Evolutionary conservation across 371 early-diverging fungal genomes (phyloP), one percentile per base, ranked within the genome.

Genomic region (Phascolomyces articulosus): DNA sequence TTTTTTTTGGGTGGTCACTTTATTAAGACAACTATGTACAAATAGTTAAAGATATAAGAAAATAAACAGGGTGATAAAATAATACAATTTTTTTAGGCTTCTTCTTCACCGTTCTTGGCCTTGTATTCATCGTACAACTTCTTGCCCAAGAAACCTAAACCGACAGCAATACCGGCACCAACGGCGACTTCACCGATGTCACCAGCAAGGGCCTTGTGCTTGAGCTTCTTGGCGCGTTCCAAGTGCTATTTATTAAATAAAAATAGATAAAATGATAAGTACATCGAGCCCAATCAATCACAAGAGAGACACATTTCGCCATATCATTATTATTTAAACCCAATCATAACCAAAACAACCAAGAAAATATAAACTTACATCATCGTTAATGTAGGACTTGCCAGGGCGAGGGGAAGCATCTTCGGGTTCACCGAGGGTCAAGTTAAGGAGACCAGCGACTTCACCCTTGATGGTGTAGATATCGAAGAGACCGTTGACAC

Each of bases 111-210:
- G 48, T 82, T 74, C 56, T 80, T 41, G 9, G 23, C 41, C 53
- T 55, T 54, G 27, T 78, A 70, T 27, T 86, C 76, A 28, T 72
- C 75, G 24, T 74, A 74, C 38, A 79, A 57, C 72, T 84, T 82
- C 74, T 81, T 74, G 55, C 80, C 84, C 40, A 83, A 44, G 59
- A 82, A 60, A 64, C 82, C 84, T 31, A 79, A 84, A 63, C 83
- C 87, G 9, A 81, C 47, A 40, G 80, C 83, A 13, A 84, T 54
- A 49, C 75, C 76, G 64, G 75, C 84, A 58, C 77, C 83, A 2
- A 79, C 59, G 53, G 77, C 64, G 21, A 73, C 85, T 24, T 72
- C 73, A 59, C 79, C 85, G 8, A 75, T 77, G 63, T 82, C 79
- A 34, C 79, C 57, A 51, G 77, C 84, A 18, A 61, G 58, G 28